Evolutionary conservation across 1,284 basidiomycete genomes (phyloP).

Genomic region (Ustilago xerochloae): DNA sequence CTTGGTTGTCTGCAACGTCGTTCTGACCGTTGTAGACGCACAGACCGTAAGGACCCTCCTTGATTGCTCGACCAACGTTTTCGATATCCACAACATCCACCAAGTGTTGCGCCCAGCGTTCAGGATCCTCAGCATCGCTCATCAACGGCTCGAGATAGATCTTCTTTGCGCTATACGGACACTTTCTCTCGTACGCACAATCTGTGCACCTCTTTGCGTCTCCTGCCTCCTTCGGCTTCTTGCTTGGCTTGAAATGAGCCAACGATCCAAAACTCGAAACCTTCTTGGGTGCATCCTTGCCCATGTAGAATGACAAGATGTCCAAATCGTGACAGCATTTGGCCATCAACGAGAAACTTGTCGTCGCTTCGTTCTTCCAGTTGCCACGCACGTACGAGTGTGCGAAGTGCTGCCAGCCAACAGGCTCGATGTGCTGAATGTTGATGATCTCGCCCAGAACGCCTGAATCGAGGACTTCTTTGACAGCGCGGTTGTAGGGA

Average conservation of each 20-base stretch:
- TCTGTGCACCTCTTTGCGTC: conserved; percentile 35
- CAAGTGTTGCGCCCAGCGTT: conserved; percentile 39
- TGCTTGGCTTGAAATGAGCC: conserved; percentile 35
- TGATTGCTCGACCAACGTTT: conserved; percentile 28
- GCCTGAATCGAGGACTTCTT: conserved; percentile 34
- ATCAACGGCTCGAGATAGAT: conserved; percentile 35
- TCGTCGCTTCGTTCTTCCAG: conserved; percentile 38
- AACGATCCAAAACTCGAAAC: conserved; percentile 35
- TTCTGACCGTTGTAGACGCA: conserved; percentile 45
- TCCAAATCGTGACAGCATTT: conserved; percentile 43
- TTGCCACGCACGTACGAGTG: conserved; percentile 43
- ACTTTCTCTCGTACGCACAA: conserved; percentile 33
- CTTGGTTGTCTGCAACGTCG: conserved; percentile 37
- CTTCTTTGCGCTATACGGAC: conserved; percentile 41
- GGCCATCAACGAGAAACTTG: conserved; percentile 41
- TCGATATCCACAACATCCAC: conserved; percentile 35
- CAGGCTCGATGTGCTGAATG: conserved; percentile 44
- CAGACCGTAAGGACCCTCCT: conserved; percentile 37
- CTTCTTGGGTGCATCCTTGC: conserved; percentile 20
- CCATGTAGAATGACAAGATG: conserved; percentile 44
- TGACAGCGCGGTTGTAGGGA: conserved; percentile 38
- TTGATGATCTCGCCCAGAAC: conserved; percentile 42
- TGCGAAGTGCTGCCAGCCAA: conserved; percentile 45
- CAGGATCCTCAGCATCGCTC: conserved; percentile 23
- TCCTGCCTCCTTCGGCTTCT: conserved; percentile 37